Evolutionary conservation across 768 basidiomycete species (phyloP).

Genomic region (Termitomyces sp.): DNA sequence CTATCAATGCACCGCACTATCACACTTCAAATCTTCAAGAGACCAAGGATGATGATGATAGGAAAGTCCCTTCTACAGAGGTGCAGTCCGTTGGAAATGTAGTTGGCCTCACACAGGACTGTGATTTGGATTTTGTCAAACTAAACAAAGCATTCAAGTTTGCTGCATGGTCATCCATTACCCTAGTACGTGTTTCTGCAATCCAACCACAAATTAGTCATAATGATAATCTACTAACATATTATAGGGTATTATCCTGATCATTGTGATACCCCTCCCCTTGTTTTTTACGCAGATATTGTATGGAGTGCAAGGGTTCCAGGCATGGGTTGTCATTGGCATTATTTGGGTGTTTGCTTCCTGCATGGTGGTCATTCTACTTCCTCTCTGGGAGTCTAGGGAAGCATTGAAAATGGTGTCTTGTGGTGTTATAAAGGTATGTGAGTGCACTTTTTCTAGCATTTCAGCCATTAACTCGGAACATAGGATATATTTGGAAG

Average conservation of each 20-base stretch:
- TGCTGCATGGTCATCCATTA: slow-evolving; percentile 69
- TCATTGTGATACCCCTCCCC: slow-evolving; percentile 77
- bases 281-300: slow-evolving; percentile 80
- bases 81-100: slow-evolving; percentile 26
- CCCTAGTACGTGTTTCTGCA: slow-evolving; percentile 39
- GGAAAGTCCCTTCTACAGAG: slow-evolving; percentile 16
- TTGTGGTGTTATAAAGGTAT: slow-evolving; percentile 60
- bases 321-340: slow-evolving; percentile 77
- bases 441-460: background rate
- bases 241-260: slow-evolving; percentile 49
- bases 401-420: slow-evolving; percentile 53
- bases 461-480: background rate
- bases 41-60: slow-evolving; percentile 34
- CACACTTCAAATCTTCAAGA: background rate
- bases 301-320: slow-evolving; percentile 57
- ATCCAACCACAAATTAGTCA: background rate
- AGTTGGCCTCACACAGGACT: slow-evolving; percentile 30
- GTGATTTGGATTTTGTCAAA: slow-evolving; percentile 58
- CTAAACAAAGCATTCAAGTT: slow-evolving; percentile 76
- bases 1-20: slow-evolving; percentile 49
- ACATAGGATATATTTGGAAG: slow-evolving; percentile 27
- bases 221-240: background rate
- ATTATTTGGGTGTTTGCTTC: slow-evolving; percentile 84
- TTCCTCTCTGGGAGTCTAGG: slow-evolving; percentile 84
- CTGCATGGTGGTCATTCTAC: slow-evolving; percentile 68